phyloP scores from a whole-genome alignment of 106 monocot genomes.

The Dendrobium catenatum region DNA sequence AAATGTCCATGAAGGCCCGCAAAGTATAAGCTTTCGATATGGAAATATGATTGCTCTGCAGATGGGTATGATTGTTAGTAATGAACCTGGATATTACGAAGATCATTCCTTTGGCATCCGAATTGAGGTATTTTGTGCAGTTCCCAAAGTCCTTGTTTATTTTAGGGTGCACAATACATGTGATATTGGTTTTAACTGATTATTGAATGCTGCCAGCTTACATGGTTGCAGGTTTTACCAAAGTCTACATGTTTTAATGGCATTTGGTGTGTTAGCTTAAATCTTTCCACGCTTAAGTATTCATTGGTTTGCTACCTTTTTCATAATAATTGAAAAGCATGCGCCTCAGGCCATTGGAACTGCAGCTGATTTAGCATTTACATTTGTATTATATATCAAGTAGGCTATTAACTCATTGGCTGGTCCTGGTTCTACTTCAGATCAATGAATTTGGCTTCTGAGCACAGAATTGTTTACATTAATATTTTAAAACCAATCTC shows the following conservation, averaged over 20 bases:
- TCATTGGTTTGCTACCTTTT: no score
- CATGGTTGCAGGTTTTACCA: not conserved
- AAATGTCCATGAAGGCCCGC: slow-evolving; percentile 98
- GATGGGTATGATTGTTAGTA: slow-evolving; percentile 92
- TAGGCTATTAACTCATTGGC: not conserved
- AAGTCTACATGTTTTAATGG: no score
- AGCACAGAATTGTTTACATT: not conserved
- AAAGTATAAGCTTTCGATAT: slow-evolving; percentile 90
- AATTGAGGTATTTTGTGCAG: slow-evolving; percentile 66
- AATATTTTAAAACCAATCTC: not conserved
- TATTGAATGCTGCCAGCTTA: not conserved
- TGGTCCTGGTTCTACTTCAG: not conserved
- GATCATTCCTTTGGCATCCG: slow-evolving; percentile 95
- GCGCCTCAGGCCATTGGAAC: not conserved
- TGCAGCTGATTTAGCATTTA: not conserved
- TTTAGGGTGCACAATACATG: not conserved
- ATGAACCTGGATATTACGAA: slow-evolving; percentile 98
- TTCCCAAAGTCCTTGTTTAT: not conserved
- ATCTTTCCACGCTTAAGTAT: no score
- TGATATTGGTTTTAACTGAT: not conserved
- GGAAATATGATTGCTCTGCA: slow-evolving; percentile 88
- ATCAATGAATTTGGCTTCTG: not conserved
- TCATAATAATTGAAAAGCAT: no score
- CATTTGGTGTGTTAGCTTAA: no score
- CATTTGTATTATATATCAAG: not conserved